Conservation (phyloP, 2,329 filamentous ascomycete genomes). For the Trichoderma aggressivum region DNA sequence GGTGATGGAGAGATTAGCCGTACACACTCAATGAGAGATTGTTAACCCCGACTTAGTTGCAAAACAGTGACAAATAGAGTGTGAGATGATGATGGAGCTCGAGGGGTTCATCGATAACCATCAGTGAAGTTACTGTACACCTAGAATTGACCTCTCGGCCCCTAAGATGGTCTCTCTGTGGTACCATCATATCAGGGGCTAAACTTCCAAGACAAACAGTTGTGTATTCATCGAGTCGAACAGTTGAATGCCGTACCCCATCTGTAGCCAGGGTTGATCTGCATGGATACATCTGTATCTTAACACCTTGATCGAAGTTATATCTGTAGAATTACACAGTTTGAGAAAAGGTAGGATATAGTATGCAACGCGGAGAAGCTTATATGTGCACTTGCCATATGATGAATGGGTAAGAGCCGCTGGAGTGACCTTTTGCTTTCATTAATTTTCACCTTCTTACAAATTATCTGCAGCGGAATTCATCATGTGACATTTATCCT, state of each 20-base stretch:
- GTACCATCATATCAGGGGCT: too few species aligned
- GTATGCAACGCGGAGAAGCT: background rate
- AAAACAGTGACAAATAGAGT: background rate
- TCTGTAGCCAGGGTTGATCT: background rate
- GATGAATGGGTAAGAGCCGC: background rate
- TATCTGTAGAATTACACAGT: background rate
- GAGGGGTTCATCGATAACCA: too few species aligned
- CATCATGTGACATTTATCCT: background rate
- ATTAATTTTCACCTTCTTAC: background rate
- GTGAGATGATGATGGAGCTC: background rate
- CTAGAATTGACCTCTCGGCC: too few species aligned
- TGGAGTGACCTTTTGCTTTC: background rate
- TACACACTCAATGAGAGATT: background rate
- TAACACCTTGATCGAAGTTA: background rate
- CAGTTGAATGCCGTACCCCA: background rate
- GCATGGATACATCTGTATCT: background rate
- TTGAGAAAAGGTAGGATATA: background rate
- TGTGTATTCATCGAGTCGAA: background rate
- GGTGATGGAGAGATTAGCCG: background rate
- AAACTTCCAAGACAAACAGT: background rate
- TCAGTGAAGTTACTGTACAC: too few species aligned
- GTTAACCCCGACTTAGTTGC: background rate
- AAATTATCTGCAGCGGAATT: background rate
- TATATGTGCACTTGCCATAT: background rate
- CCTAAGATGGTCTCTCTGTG: too few species aligned